Conservation (phyloP, 2,329 filamentous ascomycete genomes). For the Cryphonectria japonica region DNA sequence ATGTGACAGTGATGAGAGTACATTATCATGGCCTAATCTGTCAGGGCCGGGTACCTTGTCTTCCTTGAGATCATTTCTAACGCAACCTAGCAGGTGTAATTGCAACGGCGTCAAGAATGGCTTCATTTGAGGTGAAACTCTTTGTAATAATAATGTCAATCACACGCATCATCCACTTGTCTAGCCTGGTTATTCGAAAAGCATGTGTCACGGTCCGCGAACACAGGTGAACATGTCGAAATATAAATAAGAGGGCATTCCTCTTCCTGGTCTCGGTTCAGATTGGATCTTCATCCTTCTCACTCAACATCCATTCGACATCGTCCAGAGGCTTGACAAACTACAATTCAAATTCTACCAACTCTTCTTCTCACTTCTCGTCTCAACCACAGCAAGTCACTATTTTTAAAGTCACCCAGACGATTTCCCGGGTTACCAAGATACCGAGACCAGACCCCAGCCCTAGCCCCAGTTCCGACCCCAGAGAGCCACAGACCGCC, state of each 20-base stretch:
- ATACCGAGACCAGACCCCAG: no score
- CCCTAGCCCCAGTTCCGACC: no score
- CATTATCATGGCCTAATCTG: no score
- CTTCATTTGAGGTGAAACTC: neutral
- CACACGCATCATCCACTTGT: conserved; percentile 1
- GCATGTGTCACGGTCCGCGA: neutral
- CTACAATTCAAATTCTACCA: no score
- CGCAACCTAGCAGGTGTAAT: neutral
- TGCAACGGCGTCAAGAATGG: neutral
- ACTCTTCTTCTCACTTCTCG: no score
- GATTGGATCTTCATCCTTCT: neutral
- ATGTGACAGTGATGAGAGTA: neutral
- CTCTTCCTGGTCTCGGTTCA: neutral
- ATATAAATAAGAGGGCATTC: neutral
- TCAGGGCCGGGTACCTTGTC: no score
- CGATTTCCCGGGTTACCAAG: neutral
- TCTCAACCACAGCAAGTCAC: no score
- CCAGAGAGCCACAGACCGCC: no score
- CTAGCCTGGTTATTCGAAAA: neutral
- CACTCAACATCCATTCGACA: no score
- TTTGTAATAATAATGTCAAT: neutral
- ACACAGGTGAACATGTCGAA: neutral
- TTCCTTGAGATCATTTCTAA: no score
- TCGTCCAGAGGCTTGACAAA: no score
- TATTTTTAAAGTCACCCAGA: no score